These are phyloP conservation scores for Escallonia rubra DNA, from an alignment of 129 eudicot species.

Conservation along the genomic window DNA sequence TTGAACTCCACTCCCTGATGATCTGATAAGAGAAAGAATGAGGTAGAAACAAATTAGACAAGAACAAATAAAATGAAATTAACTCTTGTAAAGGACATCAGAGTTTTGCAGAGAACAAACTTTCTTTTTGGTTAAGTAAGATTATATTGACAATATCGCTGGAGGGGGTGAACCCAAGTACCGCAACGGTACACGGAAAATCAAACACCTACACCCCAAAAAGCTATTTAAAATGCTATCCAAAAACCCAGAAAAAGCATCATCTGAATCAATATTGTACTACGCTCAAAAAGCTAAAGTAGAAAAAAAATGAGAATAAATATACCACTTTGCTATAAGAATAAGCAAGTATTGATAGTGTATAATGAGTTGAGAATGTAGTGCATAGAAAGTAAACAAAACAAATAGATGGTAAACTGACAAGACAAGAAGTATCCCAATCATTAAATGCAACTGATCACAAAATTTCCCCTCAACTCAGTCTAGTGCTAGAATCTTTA, in stretches of 20 bases:
- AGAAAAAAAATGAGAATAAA: too few species aligned
- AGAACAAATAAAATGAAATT: not conserved
- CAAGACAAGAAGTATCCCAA: not conserved
- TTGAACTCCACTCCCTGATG: conserved; percentile 47
- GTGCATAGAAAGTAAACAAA: not conserved
- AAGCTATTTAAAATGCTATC: too few species aligned
- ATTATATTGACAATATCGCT: too few species aligned
- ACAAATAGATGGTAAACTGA: not conserved
- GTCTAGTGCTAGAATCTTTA: not conserved
- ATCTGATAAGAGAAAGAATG: conserved; percentile 27
- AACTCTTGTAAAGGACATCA: not conserved
- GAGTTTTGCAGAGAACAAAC: not conserved
- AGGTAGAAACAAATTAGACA: not conserved
- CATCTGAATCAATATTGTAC: too few species aligned
- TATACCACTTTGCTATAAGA: too few species aligned
- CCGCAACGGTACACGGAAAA: too few species aligned
- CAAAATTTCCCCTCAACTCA: not conserved
- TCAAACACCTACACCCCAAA: too few species aligned
- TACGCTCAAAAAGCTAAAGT: too few species aligned
- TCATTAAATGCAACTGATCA: not conserved
- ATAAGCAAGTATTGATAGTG: too few species aligned
- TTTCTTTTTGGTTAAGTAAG: too few species aligned
- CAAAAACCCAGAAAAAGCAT: too few species aligned
- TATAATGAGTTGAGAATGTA: not conserved
- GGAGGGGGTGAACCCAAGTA: too few species aligned